These are phyloP conservation scores for Cylindrodendrum hubeiense DNA, from an alignment of 2,329 filamentous ascomycete genomes.

Conservation along the genomic window DNA sequence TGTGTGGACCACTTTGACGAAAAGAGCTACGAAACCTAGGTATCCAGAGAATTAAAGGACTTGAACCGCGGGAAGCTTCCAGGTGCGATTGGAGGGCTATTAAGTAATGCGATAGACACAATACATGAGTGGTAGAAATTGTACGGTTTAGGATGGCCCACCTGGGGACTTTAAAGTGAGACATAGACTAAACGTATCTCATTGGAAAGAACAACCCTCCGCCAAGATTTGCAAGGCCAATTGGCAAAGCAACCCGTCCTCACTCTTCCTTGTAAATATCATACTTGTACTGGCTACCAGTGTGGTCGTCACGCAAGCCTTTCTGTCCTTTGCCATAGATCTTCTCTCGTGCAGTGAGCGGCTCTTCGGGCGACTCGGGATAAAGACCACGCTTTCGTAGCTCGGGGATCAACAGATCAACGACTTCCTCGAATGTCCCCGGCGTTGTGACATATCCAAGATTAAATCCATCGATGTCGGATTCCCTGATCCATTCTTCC, in stretches of 20 bases:
- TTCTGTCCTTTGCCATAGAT: constrained; percentile 71
- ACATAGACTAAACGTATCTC: no score
- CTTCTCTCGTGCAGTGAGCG: constrained; percentile 68
- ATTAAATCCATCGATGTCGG: constrained; percentile 57
- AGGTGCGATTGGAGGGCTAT: no score
- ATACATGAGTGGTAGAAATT: no score
- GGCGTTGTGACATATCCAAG: constrained; percentile 58
- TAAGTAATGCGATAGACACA: no score
- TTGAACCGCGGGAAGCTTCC: no score
- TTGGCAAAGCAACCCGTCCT: neutral
- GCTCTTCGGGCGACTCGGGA: constrained; percentile 45
- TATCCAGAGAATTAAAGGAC: no score
- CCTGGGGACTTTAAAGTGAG: no score
- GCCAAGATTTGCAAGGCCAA: neutral
- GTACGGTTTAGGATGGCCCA: no score
- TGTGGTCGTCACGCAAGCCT: constrained; percentile 68
- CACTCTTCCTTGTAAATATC: constrained; percentile 69
- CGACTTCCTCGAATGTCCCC: constrained; percentile 50
- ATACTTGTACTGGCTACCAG: constrained; percentile 71
- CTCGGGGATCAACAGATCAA: constrained; percentile 48
- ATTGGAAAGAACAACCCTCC: no score
- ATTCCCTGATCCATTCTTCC: constrained; percentile 58
- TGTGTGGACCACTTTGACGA: no score
- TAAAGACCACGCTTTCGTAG: constrained; percentile 47
- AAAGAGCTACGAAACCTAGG: no score